Conservation (phyloP, 2,329 filamentous ascomycete species). For the Zarea fungicola region DNA sequence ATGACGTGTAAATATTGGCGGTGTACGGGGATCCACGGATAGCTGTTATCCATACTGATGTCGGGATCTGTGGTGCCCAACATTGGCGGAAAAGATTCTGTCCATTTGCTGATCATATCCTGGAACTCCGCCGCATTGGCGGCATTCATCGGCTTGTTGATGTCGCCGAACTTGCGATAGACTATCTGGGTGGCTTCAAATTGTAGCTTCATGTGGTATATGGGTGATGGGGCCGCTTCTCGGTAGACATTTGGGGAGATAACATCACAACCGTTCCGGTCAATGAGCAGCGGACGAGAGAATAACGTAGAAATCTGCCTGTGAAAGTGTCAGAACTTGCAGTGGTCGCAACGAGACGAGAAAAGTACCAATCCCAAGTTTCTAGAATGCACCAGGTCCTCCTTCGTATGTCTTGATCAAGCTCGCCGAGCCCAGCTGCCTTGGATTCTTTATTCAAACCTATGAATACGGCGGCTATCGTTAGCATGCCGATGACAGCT, state of each 20-base stretch:
- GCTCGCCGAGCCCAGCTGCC: background rate
- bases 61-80: background rate
- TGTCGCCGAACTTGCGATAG: background rate
- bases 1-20: slow-evolving; percentile 1
- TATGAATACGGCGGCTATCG: background rate
- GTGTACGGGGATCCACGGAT: background rate
- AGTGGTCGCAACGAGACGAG: background rate
- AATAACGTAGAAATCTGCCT: slow-evolving; percentile 4
- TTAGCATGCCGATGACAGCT: background rate
- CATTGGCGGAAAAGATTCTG: background rate
- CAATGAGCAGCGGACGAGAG: background rate
- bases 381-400: slow-evolving; percentile 2
- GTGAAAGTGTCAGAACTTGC: background rate
- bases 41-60: background rate
- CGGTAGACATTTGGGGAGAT: background rate
- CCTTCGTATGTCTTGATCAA: background rate
- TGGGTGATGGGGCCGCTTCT: background rate
- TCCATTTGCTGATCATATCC: background rate
- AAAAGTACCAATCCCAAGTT: background rate
- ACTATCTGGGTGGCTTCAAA: background rate
- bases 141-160: background rate
- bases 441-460: background rate
- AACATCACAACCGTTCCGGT: background rate
- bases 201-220: background rate
- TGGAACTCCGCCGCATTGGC: background rate